Conservation (phyloP, 768 basidiomycete genomes). For the Dendrothele bispora region DNA sequence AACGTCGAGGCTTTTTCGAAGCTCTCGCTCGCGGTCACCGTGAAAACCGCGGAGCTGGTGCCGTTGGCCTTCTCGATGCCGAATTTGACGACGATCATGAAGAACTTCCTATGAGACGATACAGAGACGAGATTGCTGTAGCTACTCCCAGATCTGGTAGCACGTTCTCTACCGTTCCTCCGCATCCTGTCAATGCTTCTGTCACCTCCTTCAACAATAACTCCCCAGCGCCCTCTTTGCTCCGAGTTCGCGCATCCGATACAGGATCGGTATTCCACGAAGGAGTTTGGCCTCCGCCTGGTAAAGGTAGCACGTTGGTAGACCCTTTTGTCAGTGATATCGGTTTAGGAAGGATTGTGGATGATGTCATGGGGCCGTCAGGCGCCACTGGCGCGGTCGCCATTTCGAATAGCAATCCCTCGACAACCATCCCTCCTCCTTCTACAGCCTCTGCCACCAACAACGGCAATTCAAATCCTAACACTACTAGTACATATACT, state of each 20-base stretch:
- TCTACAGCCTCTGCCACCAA: too few relatives aligned
- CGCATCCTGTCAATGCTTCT: slow-evolving; percentile 8
- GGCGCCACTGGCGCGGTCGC: not conserved
- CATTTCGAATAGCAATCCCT: too few relatives aligned
- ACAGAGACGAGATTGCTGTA: slow-evolving; percentile 13
- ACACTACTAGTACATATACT: too few relatives aligned
- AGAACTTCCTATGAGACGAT: slow-evolving; percentile 17
- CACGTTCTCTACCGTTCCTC: slow-evolving; percentile 5
- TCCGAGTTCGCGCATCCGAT: slow-evolving; percentile 40
- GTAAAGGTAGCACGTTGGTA: slow-evolving; percentile 28
- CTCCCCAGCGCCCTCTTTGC: slow-evolving; percentile 28
- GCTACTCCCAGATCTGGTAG: slow-evolving; percentile 3
- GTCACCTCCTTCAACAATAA: slow-evolving; percentile 12
- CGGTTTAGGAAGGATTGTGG: slow-evolving; percentile 40
- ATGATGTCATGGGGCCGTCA: slow-evolving; percentile 48
- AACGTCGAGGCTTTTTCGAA: slow-evolving; percentile 27
- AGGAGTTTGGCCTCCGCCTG: slow-evolving; percentile 42
- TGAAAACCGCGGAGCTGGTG: slow-evolving; percentile 21
- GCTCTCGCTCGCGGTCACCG: slow-evolving; percentile 21
- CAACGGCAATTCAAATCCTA: too few relatives aligned
- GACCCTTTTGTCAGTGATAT: slow-evolving; percentile 39
- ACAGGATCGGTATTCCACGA: slow-evolving; percentile 49
- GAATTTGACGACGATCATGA: slow-evolving; percentile 38
- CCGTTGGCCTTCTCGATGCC: slow-evolving; percentile 30
- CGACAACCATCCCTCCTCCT: too few relatives aligned